Base-by-base conservation (phyloP, 345 rosid genomes). In the Brassica napus region DNA sequence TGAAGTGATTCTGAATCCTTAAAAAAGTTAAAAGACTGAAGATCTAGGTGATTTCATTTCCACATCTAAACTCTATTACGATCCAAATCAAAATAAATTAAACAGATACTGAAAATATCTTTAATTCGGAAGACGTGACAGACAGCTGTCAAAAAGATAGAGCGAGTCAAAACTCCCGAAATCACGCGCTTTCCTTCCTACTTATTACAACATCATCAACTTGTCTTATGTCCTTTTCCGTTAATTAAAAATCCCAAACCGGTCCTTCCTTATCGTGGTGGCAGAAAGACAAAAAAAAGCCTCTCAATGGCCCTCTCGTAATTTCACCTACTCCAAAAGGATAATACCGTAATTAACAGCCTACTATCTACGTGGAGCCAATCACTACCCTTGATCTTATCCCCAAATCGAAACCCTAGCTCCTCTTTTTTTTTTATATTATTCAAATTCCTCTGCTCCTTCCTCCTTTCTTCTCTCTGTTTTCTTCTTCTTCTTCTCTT, bases 301-400 rank as follows among this genome's bases (percentile, higher is more conserved):
- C 15, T 71, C 57, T 16, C 0, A 30, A 47, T 34, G 28, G 26
- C 6, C 24, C 6, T 72, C 65, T 34, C 10, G 39, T 3, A 5
- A 11, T 14, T 11, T 10, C 0, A 0, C 0, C 0, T 0, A 16
- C 8, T 0, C 1, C 0, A 0, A 6, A 34, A 81, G 88, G 90
- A 78, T 47, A 86, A 8, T 52, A 74, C 18, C 72, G 91, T 81
- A 68, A 78, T 83, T 82, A 78, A 82, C 0, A 1, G 39, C 47
- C 14, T 6, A 0, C 5, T 32, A 60, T 26, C 65, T 30, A 77
- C 78, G 83, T 68, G 70, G 82, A 83, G 11, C 73, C 76, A 81
- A 90, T 92, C 97, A 55, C 34, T 10, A 64, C 94, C 92, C 89
- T 88, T 82, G 54, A 85, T 89, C 84, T 72, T 71, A 70, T 63